Conservation (phyloP, 163 green algal genomes). For the Chloromonas sp. region DNA sequence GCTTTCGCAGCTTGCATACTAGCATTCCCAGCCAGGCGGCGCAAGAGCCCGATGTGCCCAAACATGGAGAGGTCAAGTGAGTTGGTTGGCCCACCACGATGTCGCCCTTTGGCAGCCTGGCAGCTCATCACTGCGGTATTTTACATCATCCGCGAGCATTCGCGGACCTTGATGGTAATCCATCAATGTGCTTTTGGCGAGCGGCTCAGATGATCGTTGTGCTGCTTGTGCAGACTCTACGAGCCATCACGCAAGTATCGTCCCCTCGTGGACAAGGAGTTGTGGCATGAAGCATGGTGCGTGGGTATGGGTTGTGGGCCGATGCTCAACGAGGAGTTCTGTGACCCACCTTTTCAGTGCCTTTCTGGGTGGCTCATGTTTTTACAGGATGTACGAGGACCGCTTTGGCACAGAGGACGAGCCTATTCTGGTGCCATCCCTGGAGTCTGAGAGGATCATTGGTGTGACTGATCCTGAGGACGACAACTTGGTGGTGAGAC, state of each 20-base stretch:
- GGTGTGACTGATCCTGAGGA: constrained; percentile 66
- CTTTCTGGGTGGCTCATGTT: background rate
- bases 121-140: too few species aligned
- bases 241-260: constrained; percentile 36
- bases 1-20: background rate
- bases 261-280: constrained; percentile 47
- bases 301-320: background rate
- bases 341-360: background rate
- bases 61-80: too few species aligned
- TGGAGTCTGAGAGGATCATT: constrained; percentile 60
- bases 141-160: too few species aligned
- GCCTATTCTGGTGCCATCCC: constrained; percentile 54
- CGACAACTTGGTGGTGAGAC: constrained; percentile 50
- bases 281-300: constrained; percentile 61
- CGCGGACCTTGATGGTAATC: too few species aligned
- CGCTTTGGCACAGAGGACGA: constrained; percentile 61
- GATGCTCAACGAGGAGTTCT: background rate
- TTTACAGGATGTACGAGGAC: constrained; percentile 54
- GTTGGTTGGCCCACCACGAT: too few species aligned
- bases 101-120: too few species aligned
- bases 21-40: background rate
- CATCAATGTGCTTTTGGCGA: too few species aligned
- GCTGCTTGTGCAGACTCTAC: background rate
- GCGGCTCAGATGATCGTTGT: background rate
- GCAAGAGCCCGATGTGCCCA: too few species aligned